A percentile compares a stretch with the other conserved stretches of the same genome.
phyloP scores from a whole-genome alignment of 768 basidiomycete genomes.

The Leccinum variicolor region DNA sequence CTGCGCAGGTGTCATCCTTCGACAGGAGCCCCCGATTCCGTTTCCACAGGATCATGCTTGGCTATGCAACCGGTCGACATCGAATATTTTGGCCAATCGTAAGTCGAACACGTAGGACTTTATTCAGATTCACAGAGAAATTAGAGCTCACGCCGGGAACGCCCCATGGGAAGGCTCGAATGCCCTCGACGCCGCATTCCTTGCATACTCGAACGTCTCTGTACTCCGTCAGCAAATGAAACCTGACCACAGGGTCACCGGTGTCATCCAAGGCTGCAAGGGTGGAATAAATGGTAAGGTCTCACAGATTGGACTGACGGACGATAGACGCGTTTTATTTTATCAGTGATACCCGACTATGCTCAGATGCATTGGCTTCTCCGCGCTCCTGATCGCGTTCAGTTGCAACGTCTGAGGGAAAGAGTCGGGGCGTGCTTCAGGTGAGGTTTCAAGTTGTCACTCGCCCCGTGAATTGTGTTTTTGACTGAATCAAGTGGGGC shows the following conservation, averaged over 20 bases:
- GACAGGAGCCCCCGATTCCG: slow-evolving; percentile 49
- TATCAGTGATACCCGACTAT: slow-evolving; percentile 79
- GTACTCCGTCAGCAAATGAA: slow-evolving; percentile 84
- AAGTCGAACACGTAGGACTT: slow-evolving; percentile 19
- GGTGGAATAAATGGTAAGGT: slow-evolving; percentile 66
- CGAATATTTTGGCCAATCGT: slow-evolving; percentile 77
- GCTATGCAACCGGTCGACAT: slow-evolving; percentile 65
- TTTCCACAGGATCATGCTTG: slow-evolving; percentile 50
- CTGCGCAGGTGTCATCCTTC: slow-evolving; percentile 67
- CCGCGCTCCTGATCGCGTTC: slow-evolving; percentile 61
- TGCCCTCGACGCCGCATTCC: slow-evolving; percentile 84
- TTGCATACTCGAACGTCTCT: slow-evolving; percentile 77
- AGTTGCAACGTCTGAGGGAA: slow-evolving; percentile 50
- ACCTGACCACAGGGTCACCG: slow-evolving; percentile 77
- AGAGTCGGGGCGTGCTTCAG: slow-evolving; percentile 69
- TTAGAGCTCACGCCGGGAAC: slow-evolving; percentile 73
- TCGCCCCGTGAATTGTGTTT: background rate
- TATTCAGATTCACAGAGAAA: slow-evolving; percentile 4
- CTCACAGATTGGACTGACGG: background rate
- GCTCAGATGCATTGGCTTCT: slow-evolving; percentile 70
- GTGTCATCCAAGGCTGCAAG: slow-evolving; percentile 66
- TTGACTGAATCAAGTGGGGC: slow-evolving; percentile 50
- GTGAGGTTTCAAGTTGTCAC: slow-evolving; percentile 38
- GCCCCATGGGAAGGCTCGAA: slow-evolving; percentile 87
- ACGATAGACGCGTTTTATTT: slow-evolving; percentile 1